Conservation (phyloP, 768 basidiomycete species). For the Termitomyces sp. region DNA sequence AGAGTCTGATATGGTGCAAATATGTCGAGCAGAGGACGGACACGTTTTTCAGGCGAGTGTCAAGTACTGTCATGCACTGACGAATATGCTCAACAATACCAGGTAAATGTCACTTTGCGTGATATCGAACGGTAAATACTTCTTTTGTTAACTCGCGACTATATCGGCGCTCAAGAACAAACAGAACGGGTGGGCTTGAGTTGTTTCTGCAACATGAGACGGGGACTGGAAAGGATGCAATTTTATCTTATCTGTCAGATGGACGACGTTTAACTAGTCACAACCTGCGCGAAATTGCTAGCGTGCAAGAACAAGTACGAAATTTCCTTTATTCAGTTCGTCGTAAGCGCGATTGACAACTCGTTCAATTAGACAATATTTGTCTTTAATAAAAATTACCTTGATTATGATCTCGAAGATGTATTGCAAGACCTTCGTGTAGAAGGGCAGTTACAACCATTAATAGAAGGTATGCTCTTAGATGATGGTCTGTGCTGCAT, state of each 20-base stretch:
- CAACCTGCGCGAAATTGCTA: conserved; percentile 73
- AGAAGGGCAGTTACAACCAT: conserved; percentile 60
- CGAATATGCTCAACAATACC: background rate
- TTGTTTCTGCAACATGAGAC: conserved; percentile 66
- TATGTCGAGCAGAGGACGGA: conserved; percentile 63
- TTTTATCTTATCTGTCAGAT: conserved; percentile 77
- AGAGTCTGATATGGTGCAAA: conserved; percentile 45
- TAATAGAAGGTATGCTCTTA: conserved; percentile 56
- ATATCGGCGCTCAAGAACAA: background rate
- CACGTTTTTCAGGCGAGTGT: conserved; percentile 49
- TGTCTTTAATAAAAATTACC: conserved; percentile 79
- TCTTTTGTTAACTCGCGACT: conserved; percentile 5
- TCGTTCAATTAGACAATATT: conserved; percentile 53
- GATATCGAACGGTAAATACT: conserved; percentile 70
- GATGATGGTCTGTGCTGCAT: background rate
- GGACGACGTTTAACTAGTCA: conserved; percentile 66
- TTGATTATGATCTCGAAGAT: conserved; percentile 64
- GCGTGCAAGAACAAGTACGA: conserved; percentile 66
- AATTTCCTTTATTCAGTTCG: background rate
- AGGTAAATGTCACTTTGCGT: conserved; percentile 64
- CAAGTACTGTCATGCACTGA: background rate
- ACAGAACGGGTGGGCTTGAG: conserved; percentile 65
- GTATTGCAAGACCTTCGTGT: conserved; percentile 60
- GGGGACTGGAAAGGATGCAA: conserved; percentile 62
- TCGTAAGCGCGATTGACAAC: background rate